These are phyloP conservation scores for Saccharomycopsis lassenensis DNA, from an alignment of 805 yeast species.

Conservation along the genomic window DNA sequence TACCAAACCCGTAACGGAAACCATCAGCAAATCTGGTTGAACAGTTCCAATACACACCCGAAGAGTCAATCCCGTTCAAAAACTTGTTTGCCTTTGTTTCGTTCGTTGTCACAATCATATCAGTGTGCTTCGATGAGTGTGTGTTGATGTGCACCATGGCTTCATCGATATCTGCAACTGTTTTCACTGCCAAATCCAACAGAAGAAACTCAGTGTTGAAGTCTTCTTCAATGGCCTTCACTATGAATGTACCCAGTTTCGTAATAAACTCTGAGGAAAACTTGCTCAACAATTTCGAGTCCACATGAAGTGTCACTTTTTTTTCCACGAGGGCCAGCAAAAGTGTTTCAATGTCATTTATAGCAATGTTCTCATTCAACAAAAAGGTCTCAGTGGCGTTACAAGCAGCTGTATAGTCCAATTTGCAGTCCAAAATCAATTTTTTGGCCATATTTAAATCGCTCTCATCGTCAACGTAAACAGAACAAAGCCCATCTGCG, in stretches of 20 bases:
- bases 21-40: constrained; percentile 98
- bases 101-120: constrained; percentile 74
- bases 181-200: constrained; percentile 66
- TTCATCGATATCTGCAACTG: constrained; percentile 44
- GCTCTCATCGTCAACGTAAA: constrained; percentile 69
- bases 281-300: constrained; percentile 31
- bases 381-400: constrained; percentile 88
- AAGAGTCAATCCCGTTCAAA: constrained; percentile 79
- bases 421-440: constrained; percentile 76
- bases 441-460: constrained; percentile 67
- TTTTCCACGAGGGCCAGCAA: constrained; percentile 41
- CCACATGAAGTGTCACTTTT: constrained; percentile 66
- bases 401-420: constrained; percentile 98
- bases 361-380: constrained; percentile 37
- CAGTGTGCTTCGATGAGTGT: constrained; percentile 96
- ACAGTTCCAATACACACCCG: constrained; percentile 97
- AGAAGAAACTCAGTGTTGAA: constrained; percentile 80
- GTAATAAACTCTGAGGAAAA: constrained; percentile 17
- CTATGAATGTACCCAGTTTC: constrained; percentile 23
- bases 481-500: constrained; percentile 95
- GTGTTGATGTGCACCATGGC: constrained; percentile 82
- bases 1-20: constrained; percentile 95
- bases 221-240: constrained; percentile 50
- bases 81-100: constrained; percentile 63
- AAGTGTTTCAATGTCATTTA: constrained; percentile 26